A percentile compares a stretch with the other conserved stretches of the same genome.
phyloP scores from a whole-genome alignment of 2,329 filamentous ascomycete species.

The Bipolaris bicolor region DNA sequence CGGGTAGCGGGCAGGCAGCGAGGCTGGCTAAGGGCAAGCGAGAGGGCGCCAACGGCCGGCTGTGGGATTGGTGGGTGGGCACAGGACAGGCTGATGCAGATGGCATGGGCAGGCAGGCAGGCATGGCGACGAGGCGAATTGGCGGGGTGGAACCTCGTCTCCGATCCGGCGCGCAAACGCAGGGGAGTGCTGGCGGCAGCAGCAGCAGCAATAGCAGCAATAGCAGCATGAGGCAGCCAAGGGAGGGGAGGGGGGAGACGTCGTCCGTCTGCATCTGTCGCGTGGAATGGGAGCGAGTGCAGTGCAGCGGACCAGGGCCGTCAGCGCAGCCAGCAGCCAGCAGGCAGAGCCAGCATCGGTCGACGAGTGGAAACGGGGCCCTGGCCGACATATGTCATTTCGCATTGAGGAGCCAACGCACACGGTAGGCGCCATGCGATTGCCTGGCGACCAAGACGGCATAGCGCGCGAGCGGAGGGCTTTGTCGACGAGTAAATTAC shows the following conservation, averaged over 20 bases:
- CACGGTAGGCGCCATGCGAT: conserved; percentile 32
- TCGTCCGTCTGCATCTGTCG: conserved; percentile 9
- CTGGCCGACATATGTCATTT: conserved; percentile 40
- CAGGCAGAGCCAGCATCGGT: conserved; percentile 13
- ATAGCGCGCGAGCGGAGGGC: conserved; percentile 23
- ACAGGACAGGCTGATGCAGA: too few species aligned
- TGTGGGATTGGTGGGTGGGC: conserved; percentile 36
- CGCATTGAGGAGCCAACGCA: conserved; percentile 39
- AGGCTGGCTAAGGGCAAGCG: conserved; percentile 34
- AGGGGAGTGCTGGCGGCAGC: conserved; percentile 35
- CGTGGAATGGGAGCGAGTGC: conserved; percentile 22
- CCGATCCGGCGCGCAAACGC: conserved; percentile 31
- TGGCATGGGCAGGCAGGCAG: background rate
- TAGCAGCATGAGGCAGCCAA: too few species aligned
- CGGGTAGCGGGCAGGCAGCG: conserved; percentile 31
- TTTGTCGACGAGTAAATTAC: conserved; percentile 33
- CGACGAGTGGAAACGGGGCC: conserved; percentile 24
- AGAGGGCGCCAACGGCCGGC: conserved; percentile 42
- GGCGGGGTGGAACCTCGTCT: conserved; percentile 36
- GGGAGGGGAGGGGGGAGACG: background rate
- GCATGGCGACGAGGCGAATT: conserved; percentile 22
- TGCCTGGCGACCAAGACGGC: conserved; percentile 22
- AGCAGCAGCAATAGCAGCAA: too few species aligned
- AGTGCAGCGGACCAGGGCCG: conserved; percentile 13
- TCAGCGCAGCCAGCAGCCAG: conserved; percentile 7